A percentile compares a stretch with the other conserved stretches of the same genome.
Conservation (phyloP, 2,329 filamentous ascomycete genomes). For the Talaromyces sp. region DNA sequence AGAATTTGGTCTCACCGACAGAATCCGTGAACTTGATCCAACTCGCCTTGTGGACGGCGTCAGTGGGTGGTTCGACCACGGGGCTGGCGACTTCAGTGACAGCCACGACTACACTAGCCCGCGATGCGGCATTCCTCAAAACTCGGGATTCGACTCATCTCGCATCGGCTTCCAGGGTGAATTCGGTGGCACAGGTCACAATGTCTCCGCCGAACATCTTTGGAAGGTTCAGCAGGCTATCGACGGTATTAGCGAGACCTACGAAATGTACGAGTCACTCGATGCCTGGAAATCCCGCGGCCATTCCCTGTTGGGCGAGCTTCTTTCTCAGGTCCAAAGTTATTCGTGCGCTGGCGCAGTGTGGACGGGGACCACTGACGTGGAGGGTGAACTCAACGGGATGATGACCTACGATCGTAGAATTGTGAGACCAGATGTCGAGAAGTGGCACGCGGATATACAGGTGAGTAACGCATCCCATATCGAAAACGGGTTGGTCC, state of each 20-base stretch:
- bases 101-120: conserved; percentile 69
- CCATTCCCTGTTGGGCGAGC: conserved; percentile 45
- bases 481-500: not conserved
- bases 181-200: conserved; percentile 65
- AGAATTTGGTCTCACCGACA: conserved; percentile 53
- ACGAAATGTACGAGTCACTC: conserved; percentile 57
- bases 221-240: conserved; percentile 56
- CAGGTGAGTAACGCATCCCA: not conserved
- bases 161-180: conserved; percentile 67
- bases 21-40: conserved; percentile 55
- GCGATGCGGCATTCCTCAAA: conserved; percentile 66
- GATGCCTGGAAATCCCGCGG: conserved; percentile 63
- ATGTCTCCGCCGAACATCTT: conserved; percentile 54
- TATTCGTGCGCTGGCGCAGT: conserved; percentile 63
- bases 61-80: conserved; percentile 64
- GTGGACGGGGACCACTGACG: conserved; percentile 70
- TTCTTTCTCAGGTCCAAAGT: conserved; percentile 45
- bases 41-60: conserved; percentile 60
- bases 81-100: conserved; percentile 62
- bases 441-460: not conserved
- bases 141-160: conserved; percentile 49
- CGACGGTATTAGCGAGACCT: conserved; percentile 59
- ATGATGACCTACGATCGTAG: conserved; percentile 62
- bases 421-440: not conserved
- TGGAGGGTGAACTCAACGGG: conserved; percentile 70